Conservation (phyloP, 1,284 basidiomycete species). For the Exobasidium cylindrosporum region DNA sequence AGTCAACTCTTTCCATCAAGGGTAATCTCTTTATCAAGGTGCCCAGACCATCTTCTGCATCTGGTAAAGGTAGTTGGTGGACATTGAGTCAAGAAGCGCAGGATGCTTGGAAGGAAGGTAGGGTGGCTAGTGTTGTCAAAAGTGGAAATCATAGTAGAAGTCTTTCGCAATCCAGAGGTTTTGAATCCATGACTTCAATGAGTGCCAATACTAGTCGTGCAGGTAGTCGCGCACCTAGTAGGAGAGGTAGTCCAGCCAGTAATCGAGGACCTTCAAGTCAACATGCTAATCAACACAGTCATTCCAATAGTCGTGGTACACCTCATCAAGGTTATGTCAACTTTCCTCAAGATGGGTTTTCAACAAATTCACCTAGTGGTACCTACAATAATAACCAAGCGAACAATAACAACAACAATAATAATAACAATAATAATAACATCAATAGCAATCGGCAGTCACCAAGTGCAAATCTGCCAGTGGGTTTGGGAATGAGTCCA, state of each 20-base stretch:
- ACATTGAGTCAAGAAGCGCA: conserved; percentile 49
- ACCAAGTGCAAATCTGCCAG: neutral
- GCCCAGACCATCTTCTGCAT: conserved; percentile 41
- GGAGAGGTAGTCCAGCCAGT: conserved; percentile 12
- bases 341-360: neutral
- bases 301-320: neutral
- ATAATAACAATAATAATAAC: neutral
- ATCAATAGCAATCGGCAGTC: neutral
- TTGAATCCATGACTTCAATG: conserved; percentile 1
- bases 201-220: conserved; percentile 27
- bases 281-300: conserved; percentile 26
- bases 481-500: conserved; percentile 10
- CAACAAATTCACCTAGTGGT: neutral
- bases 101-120: conserved; percentile 46
- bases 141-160: conserved; percentile 31
- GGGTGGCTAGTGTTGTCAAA: conserved; percentile 46
- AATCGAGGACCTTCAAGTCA: conserved; percentile 25
- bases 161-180: neutral
- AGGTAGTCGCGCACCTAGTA: conserved; percentile 28
- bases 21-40: conserved; percentile 52
- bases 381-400: neutral
- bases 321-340: neutral
- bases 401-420: neutral
- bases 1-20: conserved; percentile 54
- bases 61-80: conserved; percentile 53